Evolutionary conservation across 129 eudicot species (phyloP), one percentile per base, ranked within the genome.

Genomic region (Pulicaria dysenterica): DNA sequence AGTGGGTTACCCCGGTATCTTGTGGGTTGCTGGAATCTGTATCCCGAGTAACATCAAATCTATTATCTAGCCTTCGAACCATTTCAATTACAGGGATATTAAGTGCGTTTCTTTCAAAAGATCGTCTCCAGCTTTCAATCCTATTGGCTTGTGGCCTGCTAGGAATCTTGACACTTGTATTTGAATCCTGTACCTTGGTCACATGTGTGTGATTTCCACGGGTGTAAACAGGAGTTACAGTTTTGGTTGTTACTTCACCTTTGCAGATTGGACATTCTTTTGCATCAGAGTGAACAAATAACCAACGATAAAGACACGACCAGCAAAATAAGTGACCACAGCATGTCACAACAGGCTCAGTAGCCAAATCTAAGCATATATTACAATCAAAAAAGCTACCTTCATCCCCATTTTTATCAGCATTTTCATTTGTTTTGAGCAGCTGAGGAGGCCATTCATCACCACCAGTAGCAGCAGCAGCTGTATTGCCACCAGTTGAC

Each of bases 301-400:
- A 41, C 99, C 99, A 94, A 3, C 86, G 83, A 55, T 94, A 94
- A 19, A 94, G 83, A 70, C 99, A 94, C 16, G 97, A 79, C 99
- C 99, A 94, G 66, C 99, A 94, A 75, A 94, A 94, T 62, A 94
- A 72, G 83, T 94, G 99, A 49, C 99, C 99, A 55, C 99, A 94
- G 58, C 93, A 85, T 64, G 99, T 94, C 40, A 94, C 97, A 55
- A 94, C 94, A 4, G 99, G 99, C 15, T 95, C 99, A 75, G 67
- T 90, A 12, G 99, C 87, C 80, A 90, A 81, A 67, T 88, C 97
- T 79, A 90, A 86, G 74, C 97, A 95, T 64, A 95, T 88, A 69
- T 90, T 90, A 51, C 99, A 95, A 71, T 95, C 97, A 31, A 90
- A 95, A 63, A 87, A 88, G 69, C 94, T 81, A 40, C 85, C 82